Conservation (phyloP, 139 green algal species). For the Coelastrella sp. region DNA sequence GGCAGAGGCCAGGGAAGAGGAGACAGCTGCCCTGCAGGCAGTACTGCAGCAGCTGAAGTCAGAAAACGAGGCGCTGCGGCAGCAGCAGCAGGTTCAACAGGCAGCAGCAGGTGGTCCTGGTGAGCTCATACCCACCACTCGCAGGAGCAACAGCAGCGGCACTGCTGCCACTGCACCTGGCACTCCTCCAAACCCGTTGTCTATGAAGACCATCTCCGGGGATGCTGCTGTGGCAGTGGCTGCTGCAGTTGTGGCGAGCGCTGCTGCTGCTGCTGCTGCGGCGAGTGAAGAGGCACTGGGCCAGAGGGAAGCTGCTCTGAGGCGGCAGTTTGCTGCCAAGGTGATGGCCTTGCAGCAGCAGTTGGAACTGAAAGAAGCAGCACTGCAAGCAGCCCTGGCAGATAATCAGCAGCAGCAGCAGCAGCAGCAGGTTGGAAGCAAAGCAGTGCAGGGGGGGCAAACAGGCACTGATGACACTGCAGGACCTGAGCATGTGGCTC, state of each 20-base stretch:
- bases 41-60: not conserved
- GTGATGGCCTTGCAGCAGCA: constrained; percentile 5
- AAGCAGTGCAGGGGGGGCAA: not conserved
- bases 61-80: constrained; percentile 10
- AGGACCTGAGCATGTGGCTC: not conserved
- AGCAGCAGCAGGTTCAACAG: not conserved
- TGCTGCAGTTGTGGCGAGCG: constrained; percentile 26
- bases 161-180: not conserved
- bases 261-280: constrained; percentile 35
- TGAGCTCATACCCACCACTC: not conserved
- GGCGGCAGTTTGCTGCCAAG: constrained; percentile 10
- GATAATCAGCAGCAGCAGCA: constrained; percentile 29
- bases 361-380: constrained; percentile 5
- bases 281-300: constrained; percentile 21
- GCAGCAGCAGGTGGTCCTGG: not conserved
- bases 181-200: constrained; percentile 7
- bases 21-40: not conserved
- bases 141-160: not conserved
- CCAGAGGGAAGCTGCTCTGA: constrained; percentile 19
- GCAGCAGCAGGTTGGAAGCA: not conserved
- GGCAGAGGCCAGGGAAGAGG: constrained; percentile 1
- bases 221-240: constrained; percentile 30
- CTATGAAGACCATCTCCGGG: not conserved
- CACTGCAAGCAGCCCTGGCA: constrained; percentile 14
- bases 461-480: no score